Base-by-base conservation (phyloP, 805 yeast genomes). In the Ogataea ganodermae region DNA sequence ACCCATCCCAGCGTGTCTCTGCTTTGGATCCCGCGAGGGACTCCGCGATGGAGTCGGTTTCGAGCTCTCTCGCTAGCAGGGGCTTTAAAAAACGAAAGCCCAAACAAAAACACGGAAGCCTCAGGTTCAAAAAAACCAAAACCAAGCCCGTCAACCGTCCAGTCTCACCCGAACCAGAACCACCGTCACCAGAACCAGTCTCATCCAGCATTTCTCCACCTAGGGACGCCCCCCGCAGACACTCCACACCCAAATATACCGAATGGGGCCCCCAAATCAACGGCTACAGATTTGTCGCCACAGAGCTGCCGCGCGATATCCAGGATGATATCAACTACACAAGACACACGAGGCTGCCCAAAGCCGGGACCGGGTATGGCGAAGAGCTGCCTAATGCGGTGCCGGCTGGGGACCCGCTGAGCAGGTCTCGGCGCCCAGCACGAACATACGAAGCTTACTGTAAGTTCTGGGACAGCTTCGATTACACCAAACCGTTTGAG, bases 271-370 rank as follows among this genome's bases (percentile, higher is more conserved):
- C 68, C 1, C 48, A 56, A 3, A 64, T 70, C 13, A 66, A 72
- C 42, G 81, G 80, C 1, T 77, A 69, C 53, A 63, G 66, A 40
- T 75, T 76, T 57, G 67, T 77, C 4, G 66, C 71, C 30, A 66
- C 69, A 1, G 42, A 54, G 9, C 45, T 61, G 7, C 27, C 32
- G 3, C 13, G 36, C 3, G 55, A 53, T 0, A 28, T 28, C 7
- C 21, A 32, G 16, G 33, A 41, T 3, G 38, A 48, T 9, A 35
- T 47, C 9, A 52, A 53, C 31, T 51, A 33, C 42, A 49, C 48
- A 9, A 53, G 45, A 13, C 60, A 52, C 41, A 48, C 51, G 6
- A 22, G 23, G 7, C 35, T n/a, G 10, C 52, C 52, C 10, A 51
- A 51, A 28, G 35, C 42, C 6, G 27, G 40, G 18, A 38, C 49